Percentiles rank a stretch among this genome's conserved stretches.
phyloP scores from a whole-genome alignment of 169 alveolate genomes.

The Theileria orientalis region DNA sequence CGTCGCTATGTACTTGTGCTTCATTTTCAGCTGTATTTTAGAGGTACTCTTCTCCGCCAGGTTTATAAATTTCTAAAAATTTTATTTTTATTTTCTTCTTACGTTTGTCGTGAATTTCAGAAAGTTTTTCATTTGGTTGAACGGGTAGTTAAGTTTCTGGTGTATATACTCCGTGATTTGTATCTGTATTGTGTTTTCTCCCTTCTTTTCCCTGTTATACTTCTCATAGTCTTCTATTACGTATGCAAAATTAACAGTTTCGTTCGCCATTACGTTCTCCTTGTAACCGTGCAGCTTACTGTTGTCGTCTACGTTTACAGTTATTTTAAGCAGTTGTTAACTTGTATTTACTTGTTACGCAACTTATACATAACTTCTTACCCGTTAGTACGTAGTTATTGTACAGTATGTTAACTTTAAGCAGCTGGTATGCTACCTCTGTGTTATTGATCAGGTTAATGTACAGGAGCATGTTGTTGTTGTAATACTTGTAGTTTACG shows the following conservation, averaged over 20 bases:
- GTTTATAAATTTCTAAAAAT: neutral
- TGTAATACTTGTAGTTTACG: conserved; percentile 13
- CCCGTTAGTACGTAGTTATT: conserved; percentile 10
- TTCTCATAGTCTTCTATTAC: neutral
- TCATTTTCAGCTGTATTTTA: neutral
- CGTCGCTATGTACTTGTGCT: neutral
- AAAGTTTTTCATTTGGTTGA: neutral
- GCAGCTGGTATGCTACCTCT: conserved; percentile 18
- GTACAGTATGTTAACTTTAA: conserved; percentile 16
- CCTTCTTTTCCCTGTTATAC: neutral
- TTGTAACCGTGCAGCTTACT: conserved; percentile 33
- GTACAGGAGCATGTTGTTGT: conserved; percentile 10
- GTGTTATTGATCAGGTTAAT: conserved; percentile 31
- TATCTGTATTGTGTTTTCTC: neutral
- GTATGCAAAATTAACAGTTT: conserved; percentile 10
- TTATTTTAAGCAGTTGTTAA: neutral
- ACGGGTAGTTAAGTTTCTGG: conserved; percentile 1
- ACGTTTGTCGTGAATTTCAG: neutral
- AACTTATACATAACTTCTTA: neutral
- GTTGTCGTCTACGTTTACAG: conserved; percentile 8
- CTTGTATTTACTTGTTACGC: neutral
- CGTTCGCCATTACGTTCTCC: conserved; percentile 1
- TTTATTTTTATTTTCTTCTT: neutral
- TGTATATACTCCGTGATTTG: neutral
- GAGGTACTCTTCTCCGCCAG: neutral